Evolutionary conservation across 495 filamentous ascomycete species (phyloP), one percentile per base, ranked within the genome.

Genomic region (Margaritispora aquatica): DNA sequence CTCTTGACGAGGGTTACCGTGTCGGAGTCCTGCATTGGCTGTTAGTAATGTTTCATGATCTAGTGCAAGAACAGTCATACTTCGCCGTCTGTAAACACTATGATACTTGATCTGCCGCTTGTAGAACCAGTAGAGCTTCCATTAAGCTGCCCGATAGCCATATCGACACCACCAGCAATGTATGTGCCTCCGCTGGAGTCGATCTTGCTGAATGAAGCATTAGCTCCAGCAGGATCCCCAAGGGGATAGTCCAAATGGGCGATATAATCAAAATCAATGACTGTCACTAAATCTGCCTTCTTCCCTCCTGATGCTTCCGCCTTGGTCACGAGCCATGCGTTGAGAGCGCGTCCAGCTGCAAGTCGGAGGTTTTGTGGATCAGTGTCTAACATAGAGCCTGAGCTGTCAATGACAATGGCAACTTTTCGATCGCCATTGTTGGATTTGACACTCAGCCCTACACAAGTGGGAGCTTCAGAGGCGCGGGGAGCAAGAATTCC

Each of bases 41-140:
- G 26, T 66, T 61, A 58, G 64, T 38, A 34, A 22, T 2, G 0
- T 38, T 34, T 5, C 29, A 34, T 5, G 5, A 34, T 34, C 29
- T 13, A 34, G 36, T 44, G 31, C 55, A 8, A 60, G 19, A 34
- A 7, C 15, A 22, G 15, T 48, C 21, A n/a, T 56, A 56, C 54
- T 26, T 23, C 34, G 47, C 70, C 70, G 50, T 73, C 70, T 10
- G 70, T 73, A 51, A 70, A 68, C 10, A 73, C 70, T 2, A 73
- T 62, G 58, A 73, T 70, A 51, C 68, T 66, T 55, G 51, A 63
- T 19, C 66, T 53, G 26, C 66, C 62, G 13, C 55, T 55, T 1
- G 69, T 58, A 4, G 26, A 26, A 11, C 41, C 55, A 21, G 55
- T 31, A 26, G 24, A 67, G 17, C 29, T 41, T 5, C 65, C 64